Base-by-base conservation (phyloP, 495 filamentous ascomycete species). In the Neurospora intermedia region DNA sequence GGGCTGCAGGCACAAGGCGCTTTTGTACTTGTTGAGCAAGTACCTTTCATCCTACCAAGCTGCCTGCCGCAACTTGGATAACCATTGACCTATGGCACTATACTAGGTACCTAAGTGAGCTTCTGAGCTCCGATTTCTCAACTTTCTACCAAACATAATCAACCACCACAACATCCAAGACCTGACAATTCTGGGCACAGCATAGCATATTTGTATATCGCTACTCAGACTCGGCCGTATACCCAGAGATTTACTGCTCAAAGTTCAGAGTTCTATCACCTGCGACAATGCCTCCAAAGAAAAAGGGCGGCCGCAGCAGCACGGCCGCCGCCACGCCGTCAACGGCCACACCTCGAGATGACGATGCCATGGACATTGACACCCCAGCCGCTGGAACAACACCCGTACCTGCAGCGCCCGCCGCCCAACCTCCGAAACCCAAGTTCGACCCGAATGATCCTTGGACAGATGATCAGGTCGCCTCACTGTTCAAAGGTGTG, bases 381-480 rank as follows among this genome's bases (percentile, higher is more conserved):
- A 84, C 84, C 0, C 84, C 87, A 0, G 81, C 81, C 31, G 75
- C 79, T 27, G 78, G 83, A 70, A 76, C 85, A 79, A 81, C 84
- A 75, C 78, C 86, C 79, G 76, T 81, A 71, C 78, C 79, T 40
- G 80, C 74, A 41, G 77, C 69, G 42, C 78, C 71, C 73, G 78
- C 48, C 78, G 83, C 73, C 4, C 76, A 72, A 35, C 76, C 54
- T 66, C 15, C 54, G 54, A 66, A 76, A 72, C 27, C 80, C 75
- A 39, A 69, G 41, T 46, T 78, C 71, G 62, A 77, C 77, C 79
- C 91, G 20, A 87, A 88, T 46, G 93, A 96, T 71, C 88, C 90
- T 1, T 99, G 96, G 96, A 97, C 94, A 0, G 94, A 98, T 79
- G 96, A 97, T 76, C 95, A 99, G 78, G 92, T 97, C 75, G 93